A percentile compares a stretch with the other conserved stretches of the same genome.
These are phyloP conservation scores for Colletotrichum sp. DNA, from an alignment of 2,329 filamentous ascomycete genomes.

Conservation along the genomic window DNA sequence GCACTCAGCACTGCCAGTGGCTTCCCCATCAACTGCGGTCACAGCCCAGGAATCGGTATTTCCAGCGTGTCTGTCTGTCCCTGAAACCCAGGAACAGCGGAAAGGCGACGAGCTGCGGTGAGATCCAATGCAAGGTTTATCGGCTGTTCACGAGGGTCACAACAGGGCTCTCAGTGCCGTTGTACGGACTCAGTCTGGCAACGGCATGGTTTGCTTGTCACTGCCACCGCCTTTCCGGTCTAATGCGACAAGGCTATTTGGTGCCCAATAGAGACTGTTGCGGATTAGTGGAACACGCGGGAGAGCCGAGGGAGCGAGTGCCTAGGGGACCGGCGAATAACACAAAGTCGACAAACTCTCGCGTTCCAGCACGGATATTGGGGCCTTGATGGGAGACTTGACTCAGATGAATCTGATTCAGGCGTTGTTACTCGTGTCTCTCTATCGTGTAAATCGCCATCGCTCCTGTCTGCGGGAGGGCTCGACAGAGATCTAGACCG, in stretches of 20 bases:
- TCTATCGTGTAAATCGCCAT: background rate
- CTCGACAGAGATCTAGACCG: background rate
- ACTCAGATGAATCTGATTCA: background rate
- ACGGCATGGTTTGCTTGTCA: background rate
- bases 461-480: background rate
- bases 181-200: background rate
- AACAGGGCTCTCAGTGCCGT: background rate
- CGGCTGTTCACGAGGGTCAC: background rate
- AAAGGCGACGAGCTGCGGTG: background rate
- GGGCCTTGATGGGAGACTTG: background rate
- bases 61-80: background rate
- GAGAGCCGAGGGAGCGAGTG: background rate
- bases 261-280: background rate
- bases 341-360: background rate
- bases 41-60: background rate
- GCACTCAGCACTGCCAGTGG: background rate
- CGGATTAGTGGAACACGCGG: background rate
- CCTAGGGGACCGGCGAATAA: background rate
- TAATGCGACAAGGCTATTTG: background rate
- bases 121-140: background rate
- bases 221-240: background rate
- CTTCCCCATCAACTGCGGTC: background rate
- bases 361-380: background rate
- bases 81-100: background rate
- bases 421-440: background rate